Percentiles rank a stretch among this genome's conserved stretches.
phyloP scores from a whole-genome alignment of 768 basidiomycete genomes.

The Boletellus sp. region DNA sequence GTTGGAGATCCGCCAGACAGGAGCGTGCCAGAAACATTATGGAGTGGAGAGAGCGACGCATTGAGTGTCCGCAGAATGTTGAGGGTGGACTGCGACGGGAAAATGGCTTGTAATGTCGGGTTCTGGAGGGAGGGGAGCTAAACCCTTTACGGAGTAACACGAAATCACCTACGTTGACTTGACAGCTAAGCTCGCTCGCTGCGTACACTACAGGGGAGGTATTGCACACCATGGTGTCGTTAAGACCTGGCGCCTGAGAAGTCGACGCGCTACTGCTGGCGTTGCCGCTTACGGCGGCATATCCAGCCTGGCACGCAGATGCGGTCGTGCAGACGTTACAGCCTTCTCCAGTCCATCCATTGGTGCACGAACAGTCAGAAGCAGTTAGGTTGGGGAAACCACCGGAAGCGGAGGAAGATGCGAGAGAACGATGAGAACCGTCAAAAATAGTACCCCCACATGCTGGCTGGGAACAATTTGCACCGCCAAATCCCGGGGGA shows the following conservation, averaged over 20 bases:
- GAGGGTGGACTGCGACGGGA: slow-evolving; percentile 64
- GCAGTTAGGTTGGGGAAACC: slow-evolving; percentile 63
- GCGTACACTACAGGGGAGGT: slow-evolving; percentile 68
- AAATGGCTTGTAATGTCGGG: slow-evolving; percentile 76
- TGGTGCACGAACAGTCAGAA: slow-evolving; percentile 63
- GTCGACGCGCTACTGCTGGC: slow-evolving; percentile 31
- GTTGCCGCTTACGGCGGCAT: slow-evolving; percentile 39
- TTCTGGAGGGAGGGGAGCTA: slow-evolving; percentile 47
- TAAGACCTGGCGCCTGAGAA: slow-evolving; percentile 35
- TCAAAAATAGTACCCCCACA: slow-evolving; percentile 85
- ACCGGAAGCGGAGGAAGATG: slow-evolving; percentile 37
- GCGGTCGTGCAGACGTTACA: slow-evolving; percentile 77
- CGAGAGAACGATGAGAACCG: slow-evolving; percentile 53
- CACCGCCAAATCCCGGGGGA: slow-evolving; percentile 77
- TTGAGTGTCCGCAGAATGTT: slow-evolving; percentile 78
- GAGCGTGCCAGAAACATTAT: slow-evolving; percentile 25
- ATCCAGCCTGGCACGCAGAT: slow-evolving; percentile 66
- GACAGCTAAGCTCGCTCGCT: slow-evolving; percentile 80
- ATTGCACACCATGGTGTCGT: slow-evolving; percentile 74
- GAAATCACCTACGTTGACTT: slow-evolving; percentile 61
- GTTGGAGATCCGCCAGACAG: slow-evolving; percentile 48
- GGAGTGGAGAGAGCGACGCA: slow-evolving; percentile 60
- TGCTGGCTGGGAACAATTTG: slow-evolving; percentile 61
- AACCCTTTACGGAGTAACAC: neutral
- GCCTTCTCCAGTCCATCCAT: slow-evolving; percentile 72